Evolutionary conservation across 116 monocot genomes (phyloP).

Genomic region (Trichopus zeylanicus): DNA sequence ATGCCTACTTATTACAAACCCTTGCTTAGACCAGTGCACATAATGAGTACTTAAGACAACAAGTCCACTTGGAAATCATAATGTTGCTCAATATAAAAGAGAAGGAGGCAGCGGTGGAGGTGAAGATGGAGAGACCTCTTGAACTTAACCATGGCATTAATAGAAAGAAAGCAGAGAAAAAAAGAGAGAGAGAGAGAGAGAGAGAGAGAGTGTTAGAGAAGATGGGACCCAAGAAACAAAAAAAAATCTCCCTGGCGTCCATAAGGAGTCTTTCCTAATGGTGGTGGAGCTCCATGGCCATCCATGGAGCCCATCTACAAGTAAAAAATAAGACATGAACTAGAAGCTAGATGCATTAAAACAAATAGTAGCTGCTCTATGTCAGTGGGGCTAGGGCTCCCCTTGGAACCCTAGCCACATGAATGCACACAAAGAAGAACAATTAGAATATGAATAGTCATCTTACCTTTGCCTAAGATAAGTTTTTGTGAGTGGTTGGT

Average conservation of each 20-base stretch:
- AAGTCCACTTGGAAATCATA: background rate
- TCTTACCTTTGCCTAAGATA: conserved; percentile 17
- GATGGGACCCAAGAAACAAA: conserved; percentile 31
- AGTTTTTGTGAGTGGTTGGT: conserved; percentile 4
- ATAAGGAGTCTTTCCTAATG: background rate
- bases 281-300: conserved; percentile 37
- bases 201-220: conserved; percentile 4
- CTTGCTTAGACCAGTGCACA: conserved; percentile 3
- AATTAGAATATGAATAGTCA: background rate
- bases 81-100: too few species aligned
- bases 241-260: conserved; percentile 32
- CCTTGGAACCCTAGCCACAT: conserved; percentile 38
- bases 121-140: conserved; percentile 13
- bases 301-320: conserved; percentile 19
- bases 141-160: conserved; percentile 28
- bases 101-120: too few species aligned
- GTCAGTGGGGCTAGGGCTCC: conserved; percentile 20
- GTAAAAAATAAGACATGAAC: conserved; percentile 21
- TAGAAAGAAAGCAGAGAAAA: too few species aligned
- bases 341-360: conserved; percentile 37
- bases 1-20: conserved; percentile 37
- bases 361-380: conserved; percentile 36
- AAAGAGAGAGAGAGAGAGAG: background rate
- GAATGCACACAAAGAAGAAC: conserved; percentile 25
- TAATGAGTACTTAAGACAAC: background rate